Conservation (phyloP, 257 asterid genomes). For the Misopates orontium region DNA sequence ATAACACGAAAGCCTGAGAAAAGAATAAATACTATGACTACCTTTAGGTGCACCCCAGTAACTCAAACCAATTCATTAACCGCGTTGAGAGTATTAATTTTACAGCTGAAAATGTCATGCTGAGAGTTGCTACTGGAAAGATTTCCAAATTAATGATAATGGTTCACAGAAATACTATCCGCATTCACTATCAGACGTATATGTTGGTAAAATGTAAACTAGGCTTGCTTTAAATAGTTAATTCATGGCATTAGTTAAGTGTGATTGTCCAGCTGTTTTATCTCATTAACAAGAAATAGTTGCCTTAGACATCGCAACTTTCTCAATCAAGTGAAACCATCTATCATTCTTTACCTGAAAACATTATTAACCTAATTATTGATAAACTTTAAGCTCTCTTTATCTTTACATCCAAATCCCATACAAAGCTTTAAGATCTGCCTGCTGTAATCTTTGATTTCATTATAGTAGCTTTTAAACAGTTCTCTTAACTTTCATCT, state of each 20-base stretch:
- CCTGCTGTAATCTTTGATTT: constrained; percentile 25
- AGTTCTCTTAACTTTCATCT: constrained; percentile 27
- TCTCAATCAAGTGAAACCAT: constrained; percentile 24
- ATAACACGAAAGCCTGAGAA: background rate
- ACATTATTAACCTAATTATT: constrained; percentile 40
- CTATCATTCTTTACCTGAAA: constrained; percentile 29
- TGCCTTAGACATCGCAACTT: constrained; percentile 31
- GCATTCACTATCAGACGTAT: background rate
- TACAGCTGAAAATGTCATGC: too few relatives aligned
- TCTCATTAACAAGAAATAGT: constrained; percentile 19
- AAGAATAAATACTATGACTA: background rate
- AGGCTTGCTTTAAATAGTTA: background rate
- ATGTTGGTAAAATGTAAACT: constrained; percentile 16
- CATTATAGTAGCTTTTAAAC: constrained; percentile 29
- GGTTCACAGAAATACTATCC: too few relatives aligned
- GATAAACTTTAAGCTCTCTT: constrained; percentile 35
- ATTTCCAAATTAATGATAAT: too few relatives aligned
- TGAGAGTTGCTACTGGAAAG: too few relatives aligned
- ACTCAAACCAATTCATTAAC: background rate
- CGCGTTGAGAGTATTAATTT: too few relatives aligned
- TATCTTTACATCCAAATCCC: constrained; percentile 38
- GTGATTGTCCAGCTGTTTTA: background rate
- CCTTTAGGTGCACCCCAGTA: background rate
- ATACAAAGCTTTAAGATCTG: constrained; percentile 24
- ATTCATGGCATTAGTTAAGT: constrained; percentile 13